Evolutionary conservation across 441 rosid genomes (phyloP).

Genomic region (Jatropha multifida): DNA sequence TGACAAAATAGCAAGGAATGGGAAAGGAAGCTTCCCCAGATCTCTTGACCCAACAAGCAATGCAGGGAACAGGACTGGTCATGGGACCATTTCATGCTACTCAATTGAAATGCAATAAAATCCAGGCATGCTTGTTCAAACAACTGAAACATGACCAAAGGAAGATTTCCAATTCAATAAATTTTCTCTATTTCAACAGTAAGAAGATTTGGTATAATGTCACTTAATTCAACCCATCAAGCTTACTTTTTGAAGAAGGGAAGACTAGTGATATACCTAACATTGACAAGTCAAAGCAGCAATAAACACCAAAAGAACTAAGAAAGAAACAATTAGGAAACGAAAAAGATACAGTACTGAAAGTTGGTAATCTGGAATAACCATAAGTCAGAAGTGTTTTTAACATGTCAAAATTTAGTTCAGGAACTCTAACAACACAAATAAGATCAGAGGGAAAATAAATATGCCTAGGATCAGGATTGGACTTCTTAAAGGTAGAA

Average conservation of each 20-base stretch:
- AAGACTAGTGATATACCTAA: not conserved
- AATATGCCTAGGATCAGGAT: not conserved
- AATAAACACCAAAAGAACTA: not conserved
- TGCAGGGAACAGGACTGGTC: not conserved
- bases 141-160: not conserved
- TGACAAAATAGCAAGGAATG: not conserved
- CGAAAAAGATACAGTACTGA: not conserved
- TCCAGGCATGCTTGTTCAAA: not conserved
- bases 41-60: not conserved
- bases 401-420: not conserved
- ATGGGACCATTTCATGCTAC: not conserved
- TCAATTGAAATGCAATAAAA: conserved; percentile 2
- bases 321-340: not conserved
- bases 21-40: conserved; percentile 12
- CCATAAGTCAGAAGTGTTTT: not conserved
- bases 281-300: not conserved
- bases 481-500: not conserved
- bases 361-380: not conserved
- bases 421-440: not conserved
- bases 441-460: not conserved
- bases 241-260: not conserved
- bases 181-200: not conserved
- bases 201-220: not conserved
- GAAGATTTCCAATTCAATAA: not conserved
- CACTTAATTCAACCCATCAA: conserved; percentile 6